Evolutionary conservation across 345 rosid genomes (phyloP), one percentile per base, ranked within the genome.

Genomic region (Lagerstroemia speciosa): DNA sequence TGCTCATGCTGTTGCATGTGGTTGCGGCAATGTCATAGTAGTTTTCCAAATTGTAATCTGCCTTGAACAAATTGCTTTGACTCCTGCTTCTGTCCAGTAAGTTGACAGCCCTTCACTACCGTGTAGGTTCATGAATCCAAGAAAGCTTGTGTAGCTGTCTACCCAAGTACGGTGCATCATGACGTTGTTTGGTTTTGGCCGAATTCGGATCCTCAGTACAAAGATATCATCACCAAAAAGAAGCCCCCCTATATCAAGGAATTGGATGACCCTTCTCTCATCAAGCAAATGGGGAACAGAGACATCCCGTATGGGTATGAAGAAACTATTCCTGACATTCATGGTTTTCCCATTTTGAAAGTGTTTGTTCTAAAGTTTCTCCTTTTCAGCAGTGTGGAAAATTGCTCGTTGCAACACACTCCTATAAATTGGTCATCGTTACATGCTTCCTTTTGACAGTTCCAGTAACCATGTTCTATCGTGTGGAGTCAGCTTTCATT

Each of bases 161-260:
- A 92, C 74, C 95, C 96, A 26, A 86, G 80, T 73, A 72, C 80
- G 3, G 83, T 90, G 67, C 91, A 92, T 43, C 89, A 88, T 72
- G 93, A 83, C 53, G 84, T 92, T 26, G 79, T 92, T 64, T 92
- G 97, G 98, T 84, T 92, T 83, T 92, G 98, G 97, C 98, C 98
- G 15, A 90, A 83, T 64, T 63, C 75, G 67, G 95, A 88, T 81
- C 89, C 97, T 60, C 79, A 75, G 60, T 85, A 75, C 85, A 88
- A 80, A 76, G 84, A 90, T 57, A 81, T 90, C 53, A 68, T 88
- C 45, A 69, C 46, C 46, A 84, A 79, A 62, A 81, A 85, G 62
- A 83, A 85, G 72, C 98, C 98, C 46, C 98, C 95, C 6, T 84
- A 61, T 72, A 80, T 92, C 33, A 87, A 93, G 0, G 91, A 81